Base-by-base conservation (phyloP, 2,329 filamentous ascomycete species). In the Cadophora luteo-olivacea region DNA sequence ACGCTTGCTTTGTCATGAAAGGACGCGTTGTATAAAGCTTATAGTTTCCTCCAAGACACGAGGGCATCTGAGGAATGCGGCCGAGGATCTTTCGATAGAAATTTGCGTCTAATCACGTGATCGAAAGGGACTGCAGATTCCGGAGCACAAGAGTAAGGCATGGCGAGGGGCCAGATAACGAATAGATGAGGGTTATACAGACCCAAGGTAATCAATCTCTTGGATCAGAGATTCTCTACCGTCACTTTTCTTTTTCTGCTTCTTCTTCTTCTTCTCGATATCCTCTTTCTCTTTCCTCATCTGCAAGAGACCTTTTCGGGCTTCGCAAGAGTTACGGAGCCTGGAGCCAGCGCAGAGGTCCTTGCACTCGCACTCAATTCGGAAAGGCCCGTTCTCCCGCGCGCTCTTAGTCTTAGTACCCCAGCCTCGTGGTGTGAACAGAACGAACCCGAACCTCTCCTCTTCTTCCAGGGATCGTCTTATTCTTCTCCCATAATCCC, bases 401-500 rank as follows among this genome's bases (percentile, higher is more conserved):
- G 62, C 32, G 24, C 36, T 49, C 45, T n/a, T n/a, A 48, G 29
- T 3, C n/a, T n/a, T 38, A 38, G 45, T 19, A 22, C 45, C 45
- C 45, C 41, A 55, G 29, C 57, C 64, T 57, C 54, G 54, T 68
- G 41, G 38, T 41, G 41, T 38, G 57, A 29, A 58, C 36, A 41
- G 36, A 24, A 45, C 64, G 16, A 61, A 38, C 60, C 25, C n/a
- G n/a, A 38, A 38, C 60, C 25, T 32, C 58, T 48, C 58, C 25
- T 32, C 45, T 16, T 48, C 66, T 64, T 65, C 29, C 70, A 70
- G 70, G 70, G 69, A 71, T 72, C n/a, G 19, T 22, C 19, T 22
- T 49, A 55, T 51, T 22, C 29, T 49, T 52, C 55, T 16, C 22
- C 19, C 29, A 51, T 55, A n/a, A 45, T 36, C 61, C 41, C 25